A percentile compares a stretch with the other conserved stretches of the same genome.
These are phyloP conservation scores for Stemphylium beticola DNA, from an alignment of 2,329 filamentous ascomycete species.

Conservation along the genomic window DNA sequence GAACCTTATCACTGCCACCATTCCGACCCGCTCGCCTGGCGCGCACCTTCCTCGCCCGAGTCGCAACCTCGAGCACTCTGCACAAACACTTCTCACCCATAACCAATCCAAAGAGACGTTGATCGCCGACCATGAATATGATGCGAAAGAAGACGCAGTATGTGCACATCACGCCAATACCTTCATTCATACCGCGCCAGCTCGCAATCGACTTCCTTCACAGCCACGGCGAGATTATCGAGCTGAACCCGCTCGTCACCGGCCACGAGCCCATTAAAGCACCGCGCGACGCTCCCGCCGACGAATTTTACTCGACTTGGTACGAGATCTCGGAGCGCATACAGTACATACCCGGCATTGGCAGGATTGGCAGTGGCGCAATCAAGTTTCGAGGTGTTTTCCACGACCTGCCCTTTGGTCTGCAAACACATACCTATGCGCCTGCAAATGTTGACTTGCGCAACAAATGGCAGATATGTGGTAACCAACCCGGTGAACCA, in stretches of 20 bases:
- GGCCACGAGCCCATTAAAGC: constrained; percentile 68
- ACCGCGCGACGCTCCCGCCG: constrained; percentile 69
- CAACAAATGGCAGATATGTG: constrained; percentile 71
- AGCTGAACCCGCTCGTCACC: constrained; percentile 72
- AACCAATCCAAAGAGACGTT: background rate
- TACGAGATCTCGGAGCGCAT: constrained; percentile 75
- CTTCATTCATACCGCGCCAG: constrained; percentile 72
- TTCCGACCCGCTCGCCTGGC: background rate
- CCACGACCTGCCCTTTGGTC: constrained; percentile 73
- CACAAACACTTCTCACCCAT: background rate
- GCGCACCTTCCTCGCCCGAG: background rate
- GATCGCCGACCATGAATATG: constrained; percentile 35
- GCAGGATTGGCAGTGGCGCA: constrained; percentile 67
- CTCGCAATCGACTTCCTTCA: constrained; percentile 76
- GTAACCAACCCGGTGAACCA: constrained; percentile 72
- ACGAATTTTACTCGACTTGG: constrained; percentile 77
- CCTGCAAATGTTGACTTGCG: constrained; percentile 71
- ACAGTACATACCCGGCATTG: constrained; percentile 70
- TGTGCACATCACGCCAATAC: constrained; percentile 73
- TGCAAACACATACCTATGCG: constrained; percentile 75
- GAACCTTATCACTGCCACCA: constrained; percentile 3
- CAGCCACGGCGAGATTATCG: constrained; percentile 73
- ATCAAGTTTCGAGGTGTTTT: constrained; percentile 75
- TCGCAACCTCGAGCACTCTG: constrained; percentile 4
- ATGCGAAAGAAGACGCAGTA: constrained; percentile 67